These are phyloP conservation scores for Eucalyptus melliodora DNA, from an alignment of 345 rosid species.

Conservation along the genomic window DNA sequence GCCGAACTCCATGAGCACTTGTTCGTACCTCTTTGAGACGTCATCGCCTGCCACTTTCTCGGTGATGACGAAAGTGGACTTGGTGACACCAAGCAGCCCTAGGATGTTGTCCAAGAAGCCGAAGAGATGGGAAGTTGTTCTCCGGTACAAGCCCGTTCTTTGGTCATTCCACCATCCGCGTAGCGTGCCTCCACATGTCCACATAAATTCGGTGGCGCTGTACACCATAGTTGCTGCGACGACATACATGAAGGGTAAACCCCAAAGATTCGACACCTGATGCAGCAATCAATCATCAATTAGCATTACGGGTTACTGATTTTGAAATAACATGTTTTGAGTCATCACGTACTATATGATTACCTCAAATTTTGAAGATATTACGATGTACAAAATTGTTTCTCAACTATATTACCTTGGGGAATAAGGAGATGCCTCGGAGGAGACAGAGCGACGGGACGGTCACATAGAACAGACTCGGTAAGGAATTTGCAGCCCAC, in stretches of 20 bases:
- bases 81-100: conserved; percentile 11
- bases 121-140: conserved; percentile 31
- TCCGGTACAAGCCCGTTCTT: conserved; percentile 25
- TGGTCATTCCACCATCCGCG: conserved; percentile 33
- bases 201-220: conserved; percentile 10
- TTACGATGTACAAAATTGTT: neutral
- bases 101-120: conserved; percentile 13
- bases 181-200: conserved; percentile 9
- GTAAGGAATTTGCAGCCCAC: conserved; percentile 18
- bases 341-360: neutral
- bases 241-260: conserved; percentile 17
- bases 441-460: conserved; percentile 30
- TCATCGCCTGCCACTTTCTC: conserved; percentile 20
- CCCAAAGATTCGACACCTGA: conserved; percentile 26
- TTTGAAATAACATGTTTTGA: neutral
- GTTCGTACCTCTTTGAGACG: conserved; percentile 6
- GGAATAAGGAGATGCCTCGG: conserved; percentile 23
- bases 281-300: neutral
- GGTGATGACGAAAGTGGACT: conserved; percentile 21
- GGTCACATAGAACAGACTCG: conserved; percentile 14
- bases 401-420: conserved; percentile 3
- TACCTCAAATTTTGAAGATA: neutral
- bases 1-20: conserved; percentile 26
- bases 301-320: neutral
- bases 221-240: neutral